Base-by-base conservation (phyloP, 768 basidiomycete species). In the Termitomyces sp. region DNA sequence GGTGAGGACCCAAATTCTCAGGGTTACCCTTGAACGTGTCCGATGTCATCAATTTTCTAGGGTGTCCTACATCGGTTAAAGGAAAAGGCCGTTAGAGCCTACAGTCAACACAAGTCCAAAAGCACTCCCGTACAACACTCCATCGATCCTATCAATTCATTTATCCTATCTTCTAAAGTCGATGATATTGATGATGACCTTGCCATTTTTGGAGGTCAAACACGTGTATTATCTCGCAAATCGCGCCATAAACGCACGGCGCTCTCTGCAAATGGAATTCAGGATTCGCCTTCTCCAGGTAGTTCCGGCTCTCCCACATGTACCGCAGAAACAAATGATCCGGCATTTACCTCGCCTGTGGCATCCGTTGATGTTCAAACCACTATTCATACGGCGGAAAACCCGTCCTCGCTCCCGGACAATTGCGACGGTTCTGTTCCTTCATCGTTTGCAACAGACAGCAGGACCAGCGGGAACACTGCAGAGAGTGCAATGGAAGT, bases 121-220 rank as follows among this genome's bases (percentile, higher is more conserved):
- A 55, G 36, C 16, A 45, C 54, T 16, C 54, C 70, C 8, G 12
- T 58, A 20, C 52, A 58, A 7, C 39, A 37, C 36, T 16, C 54
- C 47, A 11, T 39, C 41, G 8, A 56, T 36, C 54, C 51, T 12
- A 15, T 46, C 20, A 60, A 36, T 36, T 31, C 59, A 8, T 50
- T 60, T 24, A 20, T 57, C 37, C 37, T 54, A 4, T 41, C 60
- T 16, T 42, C 54, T 6, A 41, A 50, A 46, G 69, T 58, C 27
- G 70, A 75, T 49, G 75, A 75, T 41, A 66, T 73, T 22, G 75
- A 78, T 52, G 73, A 81, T 58, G 79, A 81, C 58, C 71, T 84
- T 4, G 81, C 81, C 7, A 80, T 84, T 27, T 84, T 83, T 55
- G 81, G 81, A 16, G 82, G 81, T 8, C 80, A 82, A 65, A 78